phyloP scores from a whole-genome alignment of 495 filamentous ascomycete species.

The Usnea hakonensis region DNA sequence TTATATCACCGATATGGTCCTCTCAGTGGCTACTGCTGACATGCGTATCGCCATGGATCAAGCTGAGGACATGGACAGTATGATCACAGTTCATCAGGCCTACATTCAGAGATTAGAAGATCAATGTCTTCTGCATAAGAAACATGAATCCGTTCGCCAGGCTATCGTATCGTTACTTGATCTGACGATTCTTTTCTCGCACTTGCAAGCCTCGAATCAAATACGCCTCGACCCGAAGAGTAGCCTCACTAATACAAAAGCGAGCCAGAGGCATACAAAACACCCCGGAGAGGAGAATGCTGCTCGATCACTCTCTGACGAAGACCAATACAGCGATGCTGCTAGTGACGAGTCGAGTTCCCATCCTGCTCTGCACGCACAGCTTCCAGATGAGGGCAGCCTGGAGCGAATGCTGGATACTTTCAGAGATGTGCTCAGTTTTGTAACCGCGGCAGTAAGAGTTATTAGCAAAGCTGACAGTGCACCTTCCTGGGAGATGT shows the following conservation, averaged over 20 bases:
- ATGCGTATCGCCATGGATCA: conserved; percentile 47
- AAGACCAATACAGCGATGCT: conserved; percentile 22
- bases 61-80: conserved; percentile 71
- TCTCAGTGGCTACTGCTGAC: conserved; percentile 46
- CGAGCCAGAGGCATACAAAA: conserved; percentile 8
- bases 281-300: neutral
- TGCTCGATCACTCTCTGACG: conserved; percentile 20
- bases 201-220: conserved; percentile 32
- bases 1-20: conserved; percentile 66
- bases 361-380: conserved; percentile 23
- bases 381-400: conserved; percentile 28
- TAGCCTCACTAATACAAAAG: neutral
- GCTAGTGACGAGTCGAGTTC: conserved; percentile 26
- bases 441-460: conserved; percentile 40
- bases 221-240: conserved; percentile 9
- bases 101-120: conserved; percentile 56
- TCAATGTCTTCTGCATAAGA: conserved; percentile 57
- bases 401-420: conserved; percentile 34
- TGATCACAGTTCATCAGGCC: conserved; percentile 60
- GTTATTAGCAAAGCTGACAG: conserved; percentile 41
- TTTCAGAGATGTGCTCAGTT: conserved; percentile 37
- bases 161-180: conserved; percentile 59
- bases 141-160: conserved; percentile 56
- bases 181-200: conserved; percentile 44
- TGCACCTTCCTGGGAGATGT: conserved; percentile 42